Base-by-base conservation (phyloP, 176 grass and related monocot species). In the Lolium perenne region DNA sequence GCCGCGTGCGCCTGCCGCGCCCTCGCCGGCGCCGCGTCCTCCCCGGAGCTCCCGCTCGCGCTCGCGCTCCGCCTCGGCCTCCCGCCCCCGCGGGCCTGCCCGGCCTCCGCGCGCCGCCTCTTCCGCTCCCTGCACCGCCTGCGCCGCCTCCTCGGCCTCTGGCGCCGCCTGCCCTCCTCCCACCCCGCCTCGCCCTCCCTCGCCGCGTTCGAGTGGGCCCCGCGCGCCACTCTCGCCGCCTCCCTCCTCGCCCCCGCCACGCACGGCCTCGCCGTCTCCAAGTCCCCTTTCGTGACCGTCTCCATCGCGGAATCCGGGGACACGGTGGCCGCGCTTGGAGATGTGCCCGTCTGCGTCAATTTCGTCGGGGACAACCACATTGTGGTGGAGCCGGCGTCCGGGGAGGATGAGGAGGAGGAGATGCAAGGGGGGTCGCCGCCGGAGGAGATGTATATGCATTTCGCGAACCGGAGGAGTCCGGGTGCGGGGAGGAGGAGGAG, bases 201-300 rank as follows among this genome's bases (percentile, higher is more conserved):
- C 80, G 83, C 85, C 58, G 82, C 89, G 0, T 95, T 95, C 91
- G 93, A 95, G 71, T 92, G 93, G 91, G 88, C 78, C 15, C 83
- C 84, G 69, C 16, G 77, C 2, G 89, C 88, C 49, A 87, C 84
- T 58, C 87, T 95, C 18, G 74, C 71, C 12, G 91, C 86, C 10
- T 92, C 83, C 41, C 65, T 86, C 58, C 86, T 95, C 48, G 21
- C 78, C n/a, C 88, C 88, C n/a, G 78, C 87, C 13, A 1, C 2
- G 0, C 58, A 38, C 23, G 80, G 60, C 10, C 53, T 83, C 71
- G 64, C 56, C 76, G 80, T 91, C 66, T 51, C 85, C 83, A 92
- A 71, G 46, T 38, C 64, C 69, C 90, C 91, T 4, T 91, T 95
- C 81, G 62, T 95, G 6, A 91, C 86, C 18, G 48, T 95, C 13